Percentiles rank a stretch among this genome's conserved stretches.
phyloP scores from a whole-genome alignment of 2,329 filamentous ascomycete species.

The Scleromitrula shiraiana region DNA sequence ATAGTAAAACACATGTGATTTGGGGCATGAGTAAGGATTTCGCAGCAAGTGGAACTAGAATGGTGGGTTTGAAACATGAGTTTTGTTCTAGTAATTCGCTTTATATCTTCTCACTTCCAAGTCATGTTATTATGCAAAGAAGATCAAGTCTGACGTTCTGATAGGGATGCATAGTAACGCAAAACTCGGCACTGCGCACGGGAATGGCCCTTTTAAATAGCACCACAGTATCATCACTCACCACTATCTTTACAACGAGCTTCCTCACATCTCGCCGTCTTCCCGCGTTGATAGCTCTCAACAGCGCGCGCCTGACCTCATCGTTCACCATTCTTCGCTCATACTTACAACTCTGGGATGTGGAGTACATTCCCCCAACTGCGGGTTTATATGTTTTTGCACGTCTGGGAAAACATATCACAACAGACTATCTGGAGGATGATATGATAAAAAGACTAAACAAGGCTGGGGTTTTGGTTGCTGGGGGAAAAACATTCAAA shows the following conservation, averaged over 20 bases:
- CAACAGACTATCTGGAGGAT: background rate
- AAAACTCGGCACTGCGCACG: conserved; percentile 5
- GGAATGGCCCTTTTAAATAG: background rate
- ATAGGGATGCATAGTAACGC: conserved; percentile 9
- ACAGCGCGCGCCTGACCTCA: background rate
- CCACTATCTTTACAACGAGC: background rate
- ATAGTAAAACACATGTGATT: conserved; percentile 42
- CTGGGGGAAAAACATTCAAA: background rate
- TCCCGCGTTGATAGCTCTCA: background rate
- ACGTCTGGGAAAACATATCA: no score
- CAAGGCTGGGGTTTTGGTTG: conserved; percentile 5
- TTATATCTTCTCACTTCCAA: no score
- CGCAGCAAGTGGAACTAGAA: conserved; percentile 16
- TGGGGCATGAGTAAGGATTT: conserved; percentile 23
- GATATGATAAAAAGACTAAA: background rate
- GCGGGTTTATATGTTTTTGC: conserved; percentile 8
- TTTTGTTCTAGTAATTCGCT: no score
- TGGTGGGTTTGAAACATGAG: conserved; percentile 2
- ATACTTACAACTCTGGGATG: background rate
- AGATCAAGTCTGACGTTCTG: no score
- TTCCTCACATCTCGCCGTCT: conserved; percentile 6
- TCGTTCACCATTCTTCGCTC: background rate
- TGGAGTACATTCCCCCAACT: conserved; percentile 2
- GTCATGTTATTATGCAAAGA: no score
- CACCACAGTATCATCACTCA: conserved; percentile 3